Base-by-base conservation (phyloP, 768 basidiomycete genomes). In the Pholiota microspora region DNA sequence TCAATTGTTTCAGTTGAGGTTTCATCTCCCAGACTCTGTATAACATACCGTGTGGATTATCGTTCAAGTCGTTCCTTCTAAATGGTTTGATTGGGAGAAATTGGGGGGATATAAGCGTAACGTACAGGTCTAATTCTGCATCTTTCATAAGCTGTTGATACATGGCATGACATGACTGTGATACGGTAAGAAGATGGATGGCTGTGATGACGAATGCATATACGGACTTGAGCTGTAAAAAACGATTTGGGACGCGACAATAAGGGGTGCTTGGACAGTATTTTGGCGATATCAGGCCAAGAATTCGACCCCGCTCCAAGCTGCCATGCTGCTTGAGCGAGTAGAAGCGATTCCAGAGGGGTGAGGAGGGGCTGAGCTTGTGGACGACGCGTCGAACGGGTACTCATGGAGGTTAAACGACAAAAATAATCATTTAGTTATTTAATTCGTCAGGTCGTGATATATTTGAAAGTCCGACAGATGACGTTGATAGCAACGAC, bases 241-340 rank as follows among this genome's bases (percentile, higher is more conserved):
- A 84, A 81, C 12, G 77, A 71, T 60, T 81, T 81, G 18, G 86
- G 82, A 45, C 84, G 80, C 2, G 73, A 70, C 40, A 89, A 72
- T 7, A 92, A 74, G 12, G 92, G 85, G 61, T 95, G 92, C 24
- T 80, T 81, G 15, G 80, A 73, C 16, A 96, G 78, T 6, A 89
- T 59, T 38, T 79, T 78, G 18, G 88, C 78, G 7, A 95, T 82
- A 5, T 77, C 68, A 31, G 76, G 63, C 94, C 94, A 94, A 3
- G 78, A 77, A 24, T 56, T 21, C 2, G 63, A 38, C 44, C 78
- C 71, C 31, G 83, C 74, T 12, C 94, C 93, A 53, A 86, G 76
- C 65, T 94, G 90, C 70, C 90, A 90, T 38, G 92, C 86, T 0
- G 92, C 86, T 71, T 97, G 94, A 1, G 93, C 84, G 46, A 96